Conservation (phyloP, 2,329 filamentous ascomycete species). For the Fusarium chaquense region DNA sequence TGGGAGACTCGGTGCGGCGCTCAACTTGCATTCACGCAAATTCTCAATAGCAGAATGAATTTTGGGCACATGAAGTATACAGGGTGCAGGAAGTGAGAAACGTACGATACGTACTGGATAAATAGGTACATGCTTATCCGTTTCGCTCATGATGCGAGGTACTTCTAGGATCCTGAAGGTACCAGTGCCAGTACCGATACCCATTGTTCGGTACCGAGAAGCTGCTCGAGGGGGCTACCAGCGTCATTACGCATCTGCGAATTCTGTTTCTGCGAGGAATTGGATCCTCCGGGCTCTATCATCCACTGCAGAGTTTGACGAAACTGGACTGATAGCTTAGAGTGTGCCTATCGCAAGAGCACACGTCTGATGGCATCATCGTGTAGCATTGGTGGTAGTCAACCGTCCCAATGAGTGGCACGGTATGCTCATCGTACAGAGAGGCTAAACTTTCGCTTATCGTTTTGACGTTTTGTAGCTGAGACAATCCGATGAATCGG, state of each 20-base stretch:
- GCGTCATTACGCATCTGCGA: conserved; percentile 44
- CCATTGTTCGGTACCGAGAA: conserved; percentile 41
- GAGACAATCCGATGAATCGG: conserved; percentile 13
- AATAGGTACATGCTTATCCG: neutral
- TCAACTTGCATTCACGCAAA: conserved; percentile 10
- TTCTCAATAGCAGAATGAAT: conserved; percentile 1
- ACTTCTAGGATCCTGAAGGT: conserved; percentile 31
- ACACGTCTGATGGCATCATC: conserved; percentile 42
- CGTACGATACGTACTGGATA: conserved; percentile 15
- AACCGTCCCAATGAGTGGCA: neutral
- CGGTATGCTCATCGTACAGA: conserved; percentile 1
- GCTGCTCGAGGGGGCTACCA: conserved; percentile 24
- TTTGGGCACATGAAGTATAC: conserved; percentile 10
- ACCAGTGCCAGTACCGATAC: conserved; percentile 34
- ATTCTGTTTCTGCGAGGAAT: conserved; percentile 23
- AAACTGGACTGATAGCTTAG: conserved; percentile 14
- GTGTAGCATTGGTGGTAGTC: conserved; percentile 27
- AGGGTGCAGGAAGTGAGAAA: neutral
- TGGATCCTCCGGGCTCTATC: conserved; percentile 8
- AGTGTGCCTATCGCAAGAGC: conserved; percentile 31
- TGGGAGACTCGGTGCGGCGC: conserved; percentile 14
- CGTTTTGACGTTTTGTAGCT: conserved; percentile 23
- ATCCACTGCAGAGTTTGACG: conserved; percentile 32
- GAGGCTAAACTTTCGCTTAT: conserved; percentile 36
- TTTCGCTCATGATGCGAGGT: conserved; percentile 7